Evolutionary conservation across 2,329 filamentous ascomycete species (phyloP), one percentile per base, ranked within the genome.

Genomic region (Cercospora brassicicola): DNA sequence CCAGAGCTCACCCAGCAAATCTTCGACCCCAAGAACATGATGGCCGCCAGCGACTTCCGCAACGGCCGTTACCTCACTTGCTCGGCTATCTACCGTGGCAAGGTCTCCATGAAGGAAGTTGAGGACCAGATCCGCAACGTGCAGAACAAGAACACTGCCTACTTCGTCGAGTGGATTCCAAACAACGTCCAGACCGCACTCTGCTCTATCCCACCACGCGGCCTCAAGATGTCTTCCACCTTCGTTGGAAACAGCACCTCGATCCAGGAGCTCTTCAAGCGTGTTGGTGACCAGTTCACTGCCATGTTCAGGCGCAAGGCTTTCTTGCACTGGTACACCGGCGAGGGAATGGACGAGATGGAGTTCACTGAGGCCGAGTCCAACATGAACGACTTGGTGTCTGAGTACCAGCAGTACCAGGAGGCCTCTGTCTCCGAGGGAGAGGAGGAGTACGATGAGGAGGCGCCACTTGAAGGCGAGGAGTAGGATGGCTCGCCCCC

Each of bases 1-100:
- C 94, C 95, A 67, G 95, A 99, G 88, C 89, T 99, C 83, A 98
- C 95, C 79, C 95, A 99, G 88, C 95, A 99, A 85, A 98, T 99
- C 93, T 99, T 96, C 88, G 95, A 99, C 87, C 94, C 95, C 80
- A 99, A 98, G 93, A 99, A 99, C 91, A 99, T 99, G 94, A 99
- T 99, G 95, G 95, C 95, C 85, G 95, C 95, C 74, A 96, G 94
- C 73, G 95, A 99, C 87, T 99, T 99, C 93, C 93, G 95, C 79
- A 99, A 98, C 84, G 95, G 95, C 83, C 95, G 95, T 80, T 99
- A 99, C 88, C 90, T 99, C 80, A 99, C 95, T 77, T 99, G 95
- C 91, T 98, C 91, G 83, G 94, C 95, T 82, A 97, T 99, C 85
- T 99, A 99, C 93, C 95, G 95, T 84, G 95, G 95, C 80, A 97